Evolutionary conservation across 257 asterid genomes (phyloP), one percentile per base, ranked within the genome.

Genomic region (Datura wrightii): DNA sequence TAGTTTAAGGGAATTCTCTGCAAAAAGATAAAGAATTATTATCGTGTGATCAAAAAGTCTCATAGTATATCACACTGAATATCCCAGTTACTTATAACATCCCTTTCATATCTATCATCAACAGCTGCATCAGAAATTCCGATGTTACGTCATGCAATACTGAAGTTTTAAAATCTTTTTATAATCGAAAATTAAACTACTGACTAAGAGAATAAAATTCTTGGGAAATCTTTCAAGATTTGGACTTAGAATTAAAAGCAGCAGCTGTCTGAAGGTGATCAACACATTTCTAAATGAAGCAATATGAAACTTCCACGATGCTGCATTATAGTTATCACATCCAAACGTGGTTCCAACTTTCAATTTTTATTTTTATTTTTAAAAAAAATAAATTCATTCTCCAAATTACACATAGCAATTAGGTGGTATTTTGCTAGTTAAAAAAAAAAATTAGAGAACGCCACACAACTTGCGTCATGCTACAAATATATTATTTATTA

Each of bases 311-410:
- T 66, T 37, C 15, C 72, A 39, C n/a, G 50, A 67, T 87, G 87
- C 79, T 52, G 81, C 84, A 41, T 72, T 60, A 50, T 10, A 80
- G 71, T 19, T 13, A 62, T 60, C 46, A 82, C 62, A 63, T 67
- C 31, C 6, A 56, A 80, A 78, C 90, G 90, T 88, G 90, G 87
- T 86, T 67, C 69, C 89, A 67, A 86, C 82, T 50, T 76, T 62
- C 82, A 76, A 76, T 50, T 31, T 39, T 3, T 3, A 39, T 34
- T 55, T 15, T 55, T 55, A n/a, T 55, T 15, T 39, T 39, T 2
- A 39, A 39, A 39, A 39, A 2, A 3, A n/a, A 24, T 54, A 60
- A 74, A 10, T 24, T 76, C 44, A 76, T 50, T 36, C 2, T 4
- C 62, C 8, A 76, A 76, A 50, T 31, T 76, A 50, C 82, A 76